Base-by-base conservation (phyloP, 257 asterid genomes). In the Penstemon newberryi region DNA sequence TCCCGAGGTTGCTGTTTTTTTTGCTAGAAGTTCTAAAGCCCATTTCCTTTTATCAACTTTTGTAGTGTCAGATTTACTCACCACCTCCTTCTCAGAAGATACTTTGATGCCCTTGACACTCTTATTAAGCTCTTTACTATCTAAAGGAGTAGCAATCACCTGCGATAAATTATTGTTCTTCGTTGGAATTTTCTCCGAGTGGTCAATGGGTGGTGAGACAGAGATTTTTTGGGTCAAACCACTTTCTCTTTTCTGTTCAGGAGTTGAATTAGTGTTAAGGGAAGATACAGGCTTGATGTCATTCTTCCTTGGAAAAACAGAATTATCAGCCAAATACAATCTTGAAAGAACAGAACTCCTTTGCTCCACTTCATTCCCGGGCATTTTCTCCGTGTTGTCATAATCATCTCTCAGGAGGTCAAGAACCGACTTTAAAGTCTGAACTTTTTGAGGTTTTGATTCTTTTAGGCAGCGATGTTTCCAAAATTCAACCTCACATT, bases 401-500 rank as follows among this genome's bases (percentile, higher is more conserved):
- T 93, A 66, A 51, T 82, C 82, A 76, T 81, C 86, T 71, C 81
- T 86, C 43, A 94, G 85, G 73, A 87, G 81, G 70, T 84, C 84
- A 65, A 94, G 97, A 84, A 94, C 99, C 5, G 92, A 88, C 70
- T 84, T 84, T 73, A 94, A 73, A n/a, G 97, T 80, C 83, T 91
- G 86, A 83, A 91, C 69, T 74, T 91, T 94, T 78, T 94, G 96
- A 63, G 97, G 91, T 72, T 78, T 89, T 56, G 90, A 63, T 67
- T 78, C 51, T 61, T 94, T 78, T 62, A 71, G 64, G 82, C 99
- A 94, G 43, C 99, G 95, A 75, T 91, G 88, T 80, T 86, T 94
- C 99, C 99, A 94, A 70, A 93, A 94, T 77, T 94, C 99, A 70
- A 94, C 86, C 79, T 89, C 99, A 80, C 96, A 89, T 79, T 94